A percentile compares a stretch with the other conserved stretches of the same genome.
phyloP scores from a whole-genome alignment of 495 filamentous ascomycete genomes.

The Podospora australis region DNA sequence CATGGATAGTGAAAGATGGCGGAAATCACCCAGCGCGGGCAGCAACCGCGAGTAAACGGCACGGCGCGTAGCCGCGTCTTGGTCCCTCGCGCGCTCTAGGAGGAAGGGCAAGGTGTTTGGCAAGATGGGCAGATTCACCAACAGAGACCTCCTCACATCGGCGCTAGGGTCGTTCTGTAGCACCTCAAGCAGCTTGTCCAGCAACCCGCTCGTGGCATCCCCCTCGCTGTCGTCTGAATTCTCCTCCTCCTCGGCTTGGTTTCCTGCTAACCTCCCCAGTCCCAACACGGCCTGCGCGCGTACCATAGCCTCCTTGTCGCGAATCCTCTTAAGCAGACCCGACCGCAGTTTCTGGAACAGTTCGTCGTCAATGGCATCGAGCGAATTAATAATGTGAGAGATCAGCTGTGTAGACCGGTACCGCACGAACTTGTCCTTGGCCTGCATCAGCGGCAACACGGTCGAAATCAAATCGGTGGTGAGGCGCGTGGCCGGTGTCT shows the following conservation, averaged over 20 bases:
- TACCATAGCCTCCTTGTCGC: slow-evolving; percentile 88
- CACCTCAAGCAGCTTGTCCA: slow-evolving; percentile 81
- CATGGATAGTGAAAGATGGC: slow-evolving; percentile 91
- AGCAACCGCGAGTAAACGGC: slow-evolving; percentile 83
- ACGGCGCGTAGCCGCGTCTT: slow-evolving; percentile 73
- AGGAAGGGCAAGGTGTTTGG: slow-evolving; percentile 82
- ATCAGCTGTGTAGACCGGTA: slow-evolving; percentile 87
- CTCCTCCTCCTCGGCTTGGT: slow-evolving; percentile 68
- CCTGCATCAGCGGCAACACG: slow-evolving; percentile 60
- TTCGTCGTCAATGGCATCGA: slow-evolving; percentile 85
- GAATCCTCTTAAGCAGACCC: slow-evolving; percentile 72
- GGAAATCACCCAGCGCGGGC: slow-evolving; percentile 89
- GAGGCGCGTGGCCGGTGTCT: slow-evolving; percentile 76
- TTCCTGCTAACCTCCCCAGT: slow-evolving; percentile 74
- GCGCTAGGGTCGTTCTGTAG: slow-evolving; percentile 92
- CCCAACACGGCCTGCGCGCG: slow-evolving; percentile 91
- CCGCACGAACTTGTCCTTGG: slow-evolving; percentile 88
- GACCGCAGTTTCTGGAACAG: slow-evolving; percentile 72
- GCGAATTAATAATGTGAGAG: slow-evolving; percentile 77
- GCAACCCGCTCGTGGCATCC: slow-evolving; percentile 51
- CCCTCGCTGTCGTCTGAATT: slow-evolving; percentile 59
- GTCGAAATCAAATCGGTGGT: slow-evolving; percentile 61
- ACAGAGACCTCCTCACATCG: slow-evolving; percentile 79
- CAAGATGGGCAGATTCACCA: slow-evolving; percentile 81
- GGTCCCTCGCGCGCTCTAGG: slow-evolving; percentile 83